phyloP scores from a whole-genome alignment of 371 early-diverging fungal species.

The Rhizopus sp. region DNA sequence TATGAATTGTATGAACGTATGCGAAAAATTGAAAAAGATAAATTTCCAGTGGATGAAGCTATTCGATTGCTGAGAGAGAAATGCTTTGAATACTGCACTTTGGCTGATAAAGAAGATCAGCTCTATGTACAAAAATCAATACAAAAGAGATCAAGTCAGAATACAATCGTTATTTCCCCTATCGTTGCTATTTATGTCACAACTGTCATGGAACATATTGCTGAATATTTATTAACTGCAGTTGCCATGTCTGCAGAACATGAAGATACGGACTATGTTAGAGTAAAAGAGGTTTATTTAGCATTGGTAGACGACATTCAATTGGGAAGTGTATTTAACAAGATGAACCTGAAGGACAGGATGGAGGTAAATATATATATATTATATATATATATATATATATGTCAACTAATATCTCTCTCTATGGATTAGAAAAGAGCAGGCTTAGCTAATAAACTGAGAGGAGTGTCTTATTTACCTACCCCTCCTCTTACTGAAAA shows the following conservation, averaged over 20 bases:
- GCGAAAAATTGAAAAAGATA: constrained; percentile 33
- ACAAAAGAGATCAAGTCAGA: constrained; percentile 13
- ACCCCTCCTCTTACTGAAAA: background rate
- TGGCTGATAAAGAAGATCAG: constrained; percentile 52
- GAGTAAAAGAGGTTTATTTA: constrained; percentile 60
- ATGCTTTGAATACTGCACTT: constrained; percentile 61
- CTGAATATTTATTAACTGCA: constrained; percentile 59
- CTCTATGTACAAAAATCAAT: constrained; percentile 24
- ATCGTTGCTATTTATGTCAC: constrained; percentile 69
- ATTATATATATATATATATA: background rate
- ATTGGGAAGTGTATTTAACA: constrained; percentile 52
- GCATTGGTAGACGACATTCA: constrained; percentile 61
- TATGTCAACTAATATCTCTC: background rate
- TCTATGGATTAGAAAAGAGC: constrained; percentile 18
- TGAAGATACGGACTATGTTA: constrained; percentile 62
- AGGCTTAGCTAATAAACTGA: constrained; percentile 16
- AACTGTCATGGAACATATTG: constrained; percentile 66
- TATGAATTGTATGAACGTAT: constrained; percentile 50
- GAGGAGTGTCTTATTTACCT: constrained; percentile 19
- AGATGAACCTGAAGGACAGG: constrained; percentile 55
- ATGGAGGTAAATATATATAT: constrained; percentile 46
- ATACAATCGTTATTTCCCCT: constrained; percentile 50
- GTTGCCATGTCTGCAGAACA: constrained; percentile 64
- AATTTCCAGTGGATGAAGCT: constrained; percentile 28
- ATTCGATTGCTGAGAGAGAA: constrained; percentile 49